Evolutionary conservation across 2,329 filamentous ascomycete species (phyloP).

Genomic region (Truncatella angustata): DNA sequence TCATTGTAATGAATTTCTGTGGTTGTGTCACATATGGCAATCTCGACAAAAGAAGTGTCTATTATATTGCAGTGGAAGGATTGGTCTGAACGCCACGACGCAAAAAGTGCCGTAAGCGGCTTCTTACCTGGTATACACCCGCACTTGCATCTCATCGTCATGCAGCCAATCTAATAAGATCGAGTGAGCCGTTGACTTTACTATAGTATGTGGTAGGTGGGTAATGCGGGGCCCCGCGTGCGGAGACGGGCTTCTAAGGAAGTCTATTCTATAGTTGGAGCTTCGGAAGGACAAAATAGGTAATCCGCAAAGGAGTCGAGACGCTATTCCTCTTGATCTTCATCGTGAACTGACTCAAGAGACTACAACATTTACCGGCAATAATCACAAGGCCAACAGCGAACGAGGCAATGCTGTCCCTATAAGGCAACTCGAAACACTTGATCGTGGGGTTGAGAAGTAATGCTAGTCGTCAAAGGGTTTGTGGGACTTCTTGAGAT

Average conservation of each 20-base stretch:
- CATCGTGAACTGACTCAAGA: no score
- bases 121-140: neutral
- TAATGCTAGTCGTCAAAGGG: no score
- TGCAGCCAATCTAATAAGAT: neutral
- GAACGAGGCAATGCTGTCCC: no score
- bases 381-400: no score
- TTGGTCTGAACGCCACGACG: neutral
- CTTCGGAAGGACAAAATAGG: neutral
- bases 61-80: no score
- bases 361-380: no score
- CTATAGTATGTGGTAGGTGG: no score
- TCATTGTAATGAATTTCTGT: conserved; percentile 2
- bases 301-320: neutral
- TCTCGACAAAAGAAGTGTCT: no score
- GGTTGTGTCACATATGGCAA: neutral
- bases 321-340: neutral
- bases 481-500: no score
- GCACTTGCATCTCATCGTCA: neutral
- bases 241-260: conserved; percentile 2
- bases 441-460: no score
- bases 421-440: no score
- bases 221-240: conserved; percentile 5
- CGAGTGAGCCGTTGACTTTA: neutral
- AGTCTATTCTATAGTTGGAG: neutral
- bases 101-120: neutral